Evolutionary conservation across 108 stramenopile genomes (phyloP), one percentile per base, ranked within the genome.

Genomic region (Cyclotella baltica): DNA sequence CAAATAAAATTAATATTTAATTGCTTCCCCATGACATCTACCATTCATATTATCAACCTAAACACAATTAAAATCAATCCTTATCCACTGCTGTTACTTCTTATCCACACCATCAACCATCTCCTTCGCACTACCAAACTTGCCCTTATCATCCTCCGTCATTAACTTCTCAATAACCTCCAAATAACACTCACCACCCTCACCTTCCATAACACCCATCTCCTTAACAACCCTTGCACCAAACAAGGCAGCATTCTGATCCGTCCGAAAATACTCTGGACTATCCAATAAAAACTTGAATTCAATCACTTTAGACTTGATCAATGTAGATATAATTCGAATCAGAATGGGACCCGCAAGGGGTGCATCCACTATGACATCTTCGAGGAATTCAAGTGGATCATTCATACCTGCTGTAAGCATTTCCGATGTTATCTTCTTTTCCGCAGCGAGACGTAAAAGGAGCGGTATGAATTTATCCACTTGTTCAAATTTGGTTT

Each of bases 311-410:
- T 81, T 80, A 38, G 76, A 62, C 37, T 86, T 79, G 33, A 91
- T 72, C 16, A 89, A 75, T 64, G 86, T 75, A 36, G 88, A 84
- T 52, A 92, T 51, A 72, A 95, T 89, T 30, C 46, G 40, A 4
- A 85, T 78, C 75, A 92, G 70, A 62, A 89, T 84, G 19, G 65
- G 81, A 10, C 73, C 70, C 1, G 94, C 94, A 36, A 90, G 63
- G 25, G 94, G 94, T 22, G 94, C 94, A 75, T 96, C 94, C 35
- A 93, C 89, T 58, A 86, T 86, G 69, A 96, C 82, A 59, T 96
- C 94, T 18, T 57, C 56, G 33, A 92, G 67, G 56, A 88, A 92
- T 64, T 96, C 92, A 78, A 96, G 78, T 38, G 92, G 90, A 87
- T 89, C 89, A 23, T 83, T 77, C 16, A 92, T 62, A n/a, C 89